Evolutionary conservation across 2,329 filamentous ascomycete genomes (phyloP).

Genomic region (Cadophora gregata): DNA sequence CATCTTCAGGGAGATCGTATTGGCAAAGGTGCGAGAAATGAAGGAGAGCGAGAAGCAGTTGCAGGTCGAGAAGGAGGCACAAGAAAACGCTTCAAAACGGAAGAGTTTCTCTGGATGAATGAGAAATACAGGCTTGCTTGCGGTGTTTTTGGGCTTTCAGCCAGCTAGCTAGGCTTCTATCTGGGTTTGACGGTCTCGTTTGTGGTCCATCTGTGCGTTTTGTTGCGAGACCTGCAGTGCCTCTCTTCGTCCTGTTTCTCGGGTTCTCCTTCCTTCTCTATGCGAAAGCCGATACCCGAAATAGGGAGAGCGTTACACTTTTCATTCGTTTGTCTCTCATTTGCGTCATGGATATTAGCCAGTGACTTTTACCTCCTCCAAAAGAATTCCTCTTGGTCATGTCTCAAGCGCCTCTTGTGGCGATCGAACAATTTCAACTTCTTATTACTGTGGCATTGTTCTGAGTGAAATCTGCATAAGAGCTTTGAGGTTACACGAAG

Average conservation of each 20-base stretch:
- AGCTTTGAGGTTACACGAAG: neutral
- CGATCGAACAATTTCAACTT: neutral
- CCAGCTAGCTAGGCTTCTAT: neutral
- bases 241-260: slow-evolving; percentile 5
- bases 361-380: neutral
- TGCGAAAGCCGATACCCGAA: slow-evolving; percentile 29
- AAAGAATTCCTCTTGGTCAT: neutral
- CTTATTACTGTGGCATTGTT: neutral
- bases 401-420: neutral
- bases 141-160: neutral
- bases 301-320: slow-evolving; percentile 23
- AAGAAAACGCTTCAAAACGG: slow-evolving; percentile 40
- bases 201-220: neutral
- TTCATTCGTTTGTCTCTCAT: neutral
- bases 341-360: slow-evolving; percentile 8
- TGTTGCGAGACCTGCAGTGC: neutral
- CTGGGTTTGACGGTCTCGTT: neutral
- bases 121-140: neutral
- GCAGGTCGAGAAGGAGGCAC: slow-evolving; percentile 57
- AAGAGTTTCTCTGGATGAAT: slow-evolving; percentile 25
- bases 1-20: slow-evolving; percentile 92
- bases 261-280: slow-evolving; percentile 12
- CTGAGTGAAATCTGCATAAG: neutral
- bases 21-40: slow-evolving; percentile 92
- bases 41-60: slow-evolving; percentile 82